Conservation (phyloP, 1,284 basidiomycete species). For the Ustilago loliicola region DNA sequence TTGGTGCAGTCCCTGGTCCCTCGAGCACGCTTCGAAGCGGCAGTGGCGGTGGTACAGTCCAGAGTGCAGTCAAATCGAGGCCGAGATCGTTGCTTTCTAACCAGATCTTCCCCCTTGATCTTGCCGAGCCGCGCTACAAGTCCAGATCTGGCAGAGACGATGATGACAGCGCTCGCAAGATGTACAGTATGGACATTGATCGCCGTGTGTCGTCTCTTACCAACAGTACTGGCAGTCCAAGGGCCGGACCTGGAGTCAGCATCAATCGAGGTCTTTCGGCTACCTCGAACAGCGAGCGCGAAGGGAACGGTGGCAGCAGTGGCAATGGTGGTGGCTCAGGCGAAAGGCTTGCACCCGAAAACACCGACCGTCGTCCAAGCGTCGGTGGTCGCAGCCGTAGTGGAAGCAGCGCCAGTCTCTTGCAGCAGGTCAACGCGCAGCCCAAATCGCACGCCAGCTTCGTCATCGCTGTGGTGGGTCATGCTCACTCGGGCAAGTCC, state of each 20-base stretch:
- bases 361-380: conserved; percentile 38
- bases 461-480: conserved; percentile 65
- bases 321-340: background rate
- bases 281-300: conserved; percentile 14
- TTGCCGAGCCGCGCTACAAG: conserved; percentile 42
- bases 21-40: conserved; percentile 16
- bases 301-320: background rate
- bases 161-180: conserved; percentile 25
- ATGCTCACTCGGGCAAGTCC: conserved; percentile 60
- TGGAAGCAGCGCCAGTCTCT: conserved; percentile 61
- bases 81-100: conserved; percentile 59
- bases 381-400: conserved; percentile 56
- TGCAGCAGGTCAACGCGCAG: conserved; percentile 61
- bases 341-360: conserved; percentile 25
- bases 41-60: conserved; percentile 14
- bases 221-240: background rate
- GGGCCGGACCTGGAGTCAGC: background rate
- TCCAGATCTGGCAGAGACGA: conserved; percentile 14
- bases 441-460: conserved; percentile 63
- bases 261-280: conserved; percentile 19
- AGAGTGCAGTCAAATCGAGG: conserved; percentile 24
- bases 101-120: conserved; percentile 54
- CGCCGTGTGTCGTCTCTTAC: conserved; percentile 19
- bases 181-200: conserved; percentile 39
- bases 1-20: conserved; percentile 57